Conservation (phyloP, 2,329 filamentous ascomycete species). For the Hypocrella siamensis region DNA sequence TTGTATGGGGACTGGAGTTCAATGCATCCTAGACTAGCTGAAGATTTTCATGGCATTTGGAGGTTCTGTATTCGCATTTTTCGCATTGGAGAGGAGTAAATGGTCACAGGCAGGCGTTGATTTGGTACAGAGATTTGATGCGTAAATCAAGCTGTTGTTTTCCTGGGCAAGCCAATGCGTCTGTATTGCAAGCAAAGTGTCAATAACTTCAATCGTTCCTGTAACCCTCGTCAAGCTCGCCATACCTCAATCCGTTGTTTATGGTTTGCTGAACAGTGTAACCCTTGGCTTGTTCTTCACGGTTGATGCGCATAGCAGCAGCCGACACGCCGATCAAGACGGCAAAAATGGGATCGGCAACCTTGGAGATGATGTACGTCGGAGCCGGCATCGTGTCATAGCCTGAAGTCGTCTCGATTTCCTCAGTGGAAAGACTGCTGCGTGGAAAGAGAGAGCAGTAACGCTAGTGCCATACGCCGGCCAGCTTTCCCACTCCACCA, state of each 20-base stretch:
- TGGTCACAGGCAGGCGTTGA: slow-evolving; percentile 1
- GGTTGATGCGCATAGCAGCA: slow-evolving; percentile 40
- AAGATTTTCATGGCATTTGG: background rate
- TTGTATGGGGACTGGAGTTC: too few species aligned
- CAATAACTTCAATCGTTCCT: background rate
- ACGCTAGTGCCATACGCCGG: too few species aligned
- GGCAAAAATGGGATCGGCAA: slow-evolving; percentile 43
- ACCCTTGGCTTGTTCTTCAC: slow-evolving; percentile 43
- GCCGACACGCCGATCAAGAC: slow-evolving; percentile 39
- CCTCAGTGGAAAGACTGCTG: too few species aligned
- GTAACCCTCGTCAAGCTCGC: background rate
- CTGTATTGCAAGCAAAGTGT: slow-evolving; percentile 7
- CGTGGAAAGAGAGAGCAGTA: too few species aligned
- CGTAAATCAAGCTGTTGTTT: slow-evolving; percentile 5
- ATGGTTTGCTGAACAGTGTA: slow-evolving; percentile 34
- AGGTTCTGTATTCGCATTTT: background rate
- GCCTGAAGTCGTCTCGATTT: background rate
- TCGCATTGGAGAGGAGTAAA: background rate
- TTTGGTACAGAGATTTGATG: background rate
- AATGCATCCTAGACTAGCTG: too few species aligned
- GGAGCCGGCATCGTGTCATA: slow-evolving; percentile 33
- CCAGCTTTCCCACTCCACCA: too few species aligned
- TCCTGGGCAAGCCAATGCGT: slow-evolving; percentile 13
- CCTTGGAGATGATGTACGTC: slow-evolving; percentile 43
- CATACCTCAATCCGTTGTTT: slow-evolving; percentile 26